Evolutionary conservation across 2,329 filamentous ascomycete genomes (phyloP).

Genomic region (Microdochium bolleyi): DNA sequence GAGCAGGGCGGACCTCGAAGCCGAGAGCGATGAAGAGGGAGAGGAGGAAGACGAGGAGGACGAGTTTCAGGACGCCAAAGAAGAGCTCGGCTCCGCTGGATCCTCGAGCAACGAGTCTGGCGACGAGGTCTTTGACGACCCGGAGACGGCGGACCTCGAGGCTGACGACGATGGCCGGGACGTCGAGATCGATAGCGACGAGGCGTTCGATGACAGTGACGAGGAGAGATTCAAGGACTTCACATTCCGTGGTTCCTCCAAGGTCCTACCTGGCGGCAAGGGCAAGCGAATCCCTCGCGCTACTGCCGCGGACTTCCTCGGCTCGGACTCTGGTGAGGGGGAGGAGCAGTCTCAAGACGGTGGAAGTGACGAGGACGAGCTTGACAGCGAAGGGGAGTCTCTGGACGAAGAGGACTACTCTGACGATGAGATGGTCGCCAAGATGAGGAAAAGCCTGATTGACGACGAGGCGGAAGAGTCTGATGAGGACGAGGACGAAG

Average conservation of each 20-base stretch:
- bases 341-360: conserved; percentile 22
- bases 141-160: conserved; percentile 45
- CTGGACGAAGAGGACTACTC: conserved; percentile 25
- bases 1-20: conserved; percentile 52
- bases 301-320: conserved; percentile 51
- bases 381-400: conserved; percentile 11
- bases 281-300: conserved; percentile 28
- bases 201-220: conserved; percentile 77
- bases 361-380: conserved; percentile 22
- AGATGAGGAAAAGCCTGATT: neutral
- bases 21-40: conserved; percentile 33
- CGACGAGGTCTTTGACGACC: conserved; percentile 40
- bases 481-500: conserved; percentile 15
- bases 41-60: conserved; percentile 35
- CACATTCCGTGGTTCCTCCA: conserved; percentile 52
- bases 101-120: conserved; percentile 5
- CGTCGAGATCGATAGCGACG: conserved; percentile 53
- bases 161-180: conserved; percentile 48
- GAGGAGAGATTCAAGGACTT: conserved; percentile 75
- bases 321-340: conserved; percentile 26
- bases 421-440: conserved; percentile 20
- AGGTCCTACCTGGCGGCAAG: conserved; percentile 27
- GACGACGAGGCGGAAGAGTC: conserved; percentile 18
- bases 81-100: conserved; percentile 12
- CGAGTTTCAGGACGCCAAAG: conserved; percentile 20